Conservation (phyloP, 441 rosid species). For the Sinapis alba region DNA sequence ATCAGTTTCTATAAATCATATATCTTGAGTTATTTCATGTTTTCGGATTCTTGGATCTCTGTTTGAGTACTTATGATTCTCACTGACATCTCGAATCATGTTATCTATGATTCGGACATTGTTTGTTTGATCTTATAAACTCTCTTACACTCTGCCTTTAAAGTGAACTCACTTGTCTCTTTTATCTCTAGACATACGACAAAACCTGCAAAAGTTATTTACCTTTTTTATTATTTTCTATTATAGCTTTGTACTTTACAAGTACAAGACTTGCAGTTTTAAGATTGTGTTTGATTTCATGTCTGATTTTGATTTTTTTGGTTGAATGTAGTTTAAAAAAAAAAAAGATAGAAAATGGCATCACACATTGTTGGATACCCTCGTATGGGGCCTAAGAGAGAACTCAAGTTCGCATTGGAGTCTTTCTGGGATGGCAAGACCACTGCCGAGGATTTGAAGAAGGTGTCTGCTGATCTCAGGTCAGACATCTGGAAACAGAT, state of each 20-base stretch:
- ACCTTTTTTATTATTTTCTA: background rate
- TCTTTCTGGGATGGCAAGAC: conserved; percentile 98
- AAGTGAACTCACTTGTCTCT: conserved; percentile 1
- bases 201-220: conserved; percentile 8
- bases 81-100: background rate
- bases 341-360: conserved; percentile 56
- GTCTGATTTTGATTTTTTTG: background rate
- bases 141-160: conserved; percentile 4
- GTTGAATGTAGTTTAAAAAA: background rate
- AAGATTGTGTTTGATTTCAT: background rate
- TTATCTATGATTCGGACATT: background rate
- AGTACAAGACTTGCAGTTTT: background rate
- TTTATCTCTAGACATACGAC: conserved; percentile 9
- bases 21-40: conserved; percentile 32
- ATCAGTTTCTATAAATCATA: background rate
- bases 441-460: conserved; percentile 82
- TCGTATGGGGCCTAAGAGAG: conserved; percentile 99
- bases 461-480: conserved; percentile 87
- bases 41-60: conserved; percentile 11
- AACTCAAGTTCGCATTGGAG: conserved; percentile 96
- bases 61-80: background rate
- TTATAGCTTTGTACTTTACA: conserved; percentile 2
- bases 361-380: conserved; percentile 99
- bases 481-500: conserved; percentile 94
- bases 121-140: background rate